Base-by-base conservation (phyloP, 768 basidiomycete genomes). In the Kwoniella sp. region DNA sequence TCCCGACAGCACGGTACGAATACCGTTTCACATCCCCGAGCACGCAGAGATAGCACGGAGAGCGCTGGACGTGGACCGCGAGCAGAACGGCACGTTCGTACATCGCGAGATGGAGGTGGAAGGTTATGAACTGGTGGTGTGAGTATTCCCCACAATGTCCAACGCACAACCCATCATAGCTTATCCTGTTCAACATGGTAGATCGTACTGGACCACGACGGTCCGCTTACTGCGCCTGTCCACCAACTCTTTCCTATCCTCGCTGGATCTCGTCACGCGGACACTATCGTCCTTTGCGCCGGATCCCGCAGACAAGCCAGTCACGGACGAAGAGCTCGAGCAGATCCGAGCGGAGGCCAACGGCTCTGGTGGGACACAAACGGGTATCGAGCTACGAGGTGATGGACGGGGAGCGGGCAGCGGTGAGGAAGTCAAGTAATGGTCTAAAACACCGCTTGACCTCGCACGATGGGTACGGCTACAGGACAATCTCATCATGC, bases 211-310 rank as follows among this genome's bases (percentile, higher is more conserved):
- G n/a, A 62, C 68, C 2, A 59, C 88, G 47, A 95, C 90, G 0
- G 78, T 92, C 53, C 84, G 91, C 29, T 76, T 93, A n/a, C 84
- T 88, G 3, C 82, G 91, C 50, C 78, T 95, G 41, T 82, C 85
- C 0, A 79, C 86, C 42, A 95, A 95, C 62, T 84, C 84, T 12
- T 92, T 88, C 75, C 78, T 95, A 40, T 90, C 93, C 69, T 91
- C 90, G 63, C 80, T 90, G 27, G 88, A 92, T 68, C 79, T 95
- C 29, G 82, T 92, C 41, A 80, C 85, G 11, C 83, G 87, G 33
- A 92, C 89, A 17, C 78, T 95, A 56, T 81, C 82, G 40, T 83
- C 84, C 57, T 93, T 91, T 71, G 84, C 83, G 10, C 82, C 84
- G 48, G 82, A 84, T 50, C 83, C 85, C 15, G 80, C 38, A 17